These are phyloP conservation scores for Gynochthodes officinalis DNA, from an alignment of 257 asterid genomes.

Conservation along the genomic window DNA sequence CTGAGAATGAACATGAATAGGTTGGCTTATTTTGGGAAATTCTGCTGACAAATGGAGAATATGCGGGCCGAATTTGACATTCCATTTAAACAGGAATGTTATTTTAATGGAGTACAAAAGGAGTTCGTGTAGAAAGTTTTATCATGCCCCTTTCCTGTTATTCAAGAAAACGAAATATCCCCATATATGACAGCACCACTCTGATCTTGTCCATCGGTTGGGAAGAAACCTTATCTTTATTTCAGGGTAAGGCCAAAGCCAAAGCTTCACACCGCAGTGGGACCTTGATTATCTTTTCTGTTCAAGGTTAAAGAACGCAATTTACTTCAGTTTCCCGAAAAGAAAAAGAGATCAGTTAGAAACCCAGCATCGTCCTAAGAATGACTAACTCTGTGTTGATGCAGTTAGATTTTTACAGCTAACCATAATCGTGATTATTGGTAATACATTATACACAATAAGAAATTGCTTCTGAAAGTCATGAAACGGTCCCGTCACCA, in stretches of 20 bases:
- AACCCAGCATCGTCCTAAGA: no score
- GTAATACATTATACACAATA: no score
- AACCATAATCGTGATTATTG: no score
- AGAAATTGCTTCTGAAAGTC: no score
- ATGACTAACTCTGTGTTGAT: no score
- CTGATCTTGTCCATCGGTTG: conserved; percentile 8
- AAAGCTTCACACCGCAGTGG: neutral
- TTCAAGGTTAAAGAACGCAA: no score
- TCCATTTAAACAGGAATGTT: conserved; percentile 31
- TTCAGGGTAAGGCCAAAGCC: neutral
- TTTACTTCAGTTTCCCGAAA: no score
- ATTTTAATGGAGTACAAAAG: neutral
- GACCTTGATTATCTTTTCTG: neutral
- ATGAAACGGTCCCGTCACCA: no score
- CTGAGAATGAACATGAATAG: conserved; percentile 23
- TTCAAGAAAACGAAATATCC: neutral
- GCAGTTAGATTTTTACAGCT: no score
- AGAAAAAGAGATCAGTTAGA: no score
- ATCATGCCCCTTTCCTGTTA: no score
- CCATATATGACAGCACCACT: neutral
- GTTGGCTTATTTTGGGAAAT: conserved; percentile 18
- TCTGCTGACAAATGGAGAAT: conserved; percentile 35
- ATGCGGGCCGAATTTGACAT: conserved; percentile 34
- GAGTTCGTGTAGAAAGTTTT: neutral
- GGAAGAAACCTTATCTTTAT: conserved; percentile 13